Percentiles rank a stretch among this genome's conserved stretches.
Evolutionary conservation across 306 rosid genomes (phyloP).

Genomic region (Sicyos edulis): DNA sequence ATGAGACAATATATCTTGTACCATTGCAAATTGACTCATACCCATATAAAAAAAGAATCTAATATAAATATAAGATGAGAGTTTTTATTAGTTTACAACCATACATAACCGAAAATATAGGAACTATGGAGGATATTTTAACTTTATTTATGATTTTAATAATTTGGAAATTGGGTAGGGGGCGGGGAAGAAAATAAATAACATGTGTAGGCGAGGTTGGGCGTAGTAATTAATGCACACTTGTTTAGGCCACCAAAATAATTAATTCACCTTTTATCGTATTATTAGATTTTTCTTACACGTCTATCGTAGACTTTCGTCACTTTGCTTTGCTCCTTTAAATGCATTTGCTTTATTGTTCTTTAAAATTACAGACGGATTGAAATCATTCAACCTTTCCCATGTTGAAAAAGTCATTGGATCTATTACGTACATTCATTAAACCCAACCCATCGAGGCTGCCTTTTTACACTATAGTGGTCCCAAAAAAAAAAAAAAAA

Average conservation of each 20-base stretch:
- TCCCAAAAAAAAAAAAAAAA: too few species aligned
- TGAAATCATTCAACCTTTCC: constrained; percentile 3
- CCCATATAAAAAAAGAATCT: too few species aligned
- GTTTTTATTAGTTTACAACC: too few species aligned
- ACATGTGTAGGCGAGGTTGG: neutral
- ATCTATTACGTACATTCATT: neutral
- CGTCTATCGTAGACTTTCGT: neutral
- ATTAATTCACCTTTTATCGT: neutral
- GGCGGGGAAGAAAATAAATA: too few species aligned
- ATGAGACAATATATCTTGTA: too few species aligned
- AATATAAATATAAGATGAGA: too few species aligned
- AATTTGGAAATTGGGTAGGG: too few species aligned
- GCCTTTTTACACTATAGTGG: neutral
- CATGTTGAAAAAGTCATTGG: neutral
- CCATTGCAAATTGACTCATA: too few species aligned
- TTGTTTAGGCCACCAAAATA: neutral
- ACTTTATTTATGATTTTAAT: too few species aligned
- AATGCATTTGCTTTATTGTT: neutral
- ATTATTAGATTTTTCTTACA: neutral
- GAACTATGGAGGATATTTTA: too few species aligned
- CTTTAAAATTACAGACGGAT: neutral
- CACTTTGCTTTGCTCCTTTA: neutral
- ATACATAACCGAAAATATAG: too few species aligned
- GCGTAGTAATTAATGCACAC: constrained; percentile 13
- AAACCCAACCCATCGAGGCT: neutral